Conservation (phyloP, 768 basidiomycete species). For the Rhodocollybia butyracea region DNA sequence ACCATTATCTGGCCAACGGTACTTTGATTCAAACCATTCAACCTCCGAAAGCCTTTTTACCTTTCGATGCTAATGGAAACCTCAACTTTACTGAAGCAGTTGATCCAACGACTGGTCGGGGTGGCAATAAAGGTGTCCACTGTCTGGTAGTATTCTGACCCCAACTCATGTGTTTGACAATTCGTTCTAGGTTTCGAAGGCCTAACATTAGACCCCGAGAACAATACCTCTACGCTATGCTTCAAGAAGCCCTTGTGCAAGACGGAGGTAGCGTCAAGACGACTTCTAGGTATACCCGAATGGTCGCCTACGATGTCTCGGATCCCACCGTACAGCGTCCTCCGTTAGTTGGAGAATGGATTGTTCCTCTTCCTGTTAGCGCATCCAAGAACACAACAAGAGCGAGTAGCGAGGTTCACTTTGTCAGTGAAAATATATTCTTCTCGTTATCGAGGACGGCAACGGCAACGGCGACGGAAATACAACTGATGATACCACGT, state of each 20-base stretch:
- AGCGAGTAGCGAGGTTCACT: conserved; percentile 56
- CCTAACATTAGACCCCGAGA: conserved; percentile 46
- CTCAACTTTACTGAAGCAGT: conserved; percentile 50
- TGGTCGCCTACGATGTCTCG: conserved; percentile 53
- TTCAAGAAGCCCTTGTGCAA: conserved; percentile 62
- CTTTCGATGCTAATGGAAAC: conserved; percentile 36
- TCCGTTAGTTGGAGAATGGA: conserved; percentile 51
- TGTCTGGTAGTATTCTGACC: not conserved
- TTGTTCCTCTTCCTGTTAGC: conserved; percentile 54
- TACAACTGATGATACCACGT: conserved; percentile 32
- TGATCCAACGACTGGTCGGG: conserved; percentile 51
- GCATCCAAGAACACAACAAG: conserved; percentile 44
- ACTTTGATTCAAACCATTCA: conserved; percentile 53
- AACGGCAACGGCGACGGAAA: conserved; percentile 49
- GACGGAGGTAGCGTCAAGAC: conserved; percentile 51
- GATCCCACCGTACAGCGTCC: conserved; percentile 26
- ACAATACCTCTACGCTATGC: conserved; percentile 53
- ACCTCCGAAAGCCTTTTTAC: conserved; percentile 56
- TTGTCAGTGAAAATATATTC: conserved; percentile 51
- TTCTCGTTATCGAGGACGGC: conserved; percentile 58
- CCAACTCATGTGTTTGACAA: not conserved
- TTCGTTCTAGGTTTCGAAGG: conserved; percentile 61
- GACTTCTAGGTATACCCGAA: conserved; percentile 50
- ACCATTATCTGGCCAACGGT: conserved; percentile 46
- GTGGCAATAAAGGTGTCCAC: conserved; percentile 48